Conservation (phyloP, 1,284 basidiomycete genomes). For the Melampsora allii-populina region DNA sequence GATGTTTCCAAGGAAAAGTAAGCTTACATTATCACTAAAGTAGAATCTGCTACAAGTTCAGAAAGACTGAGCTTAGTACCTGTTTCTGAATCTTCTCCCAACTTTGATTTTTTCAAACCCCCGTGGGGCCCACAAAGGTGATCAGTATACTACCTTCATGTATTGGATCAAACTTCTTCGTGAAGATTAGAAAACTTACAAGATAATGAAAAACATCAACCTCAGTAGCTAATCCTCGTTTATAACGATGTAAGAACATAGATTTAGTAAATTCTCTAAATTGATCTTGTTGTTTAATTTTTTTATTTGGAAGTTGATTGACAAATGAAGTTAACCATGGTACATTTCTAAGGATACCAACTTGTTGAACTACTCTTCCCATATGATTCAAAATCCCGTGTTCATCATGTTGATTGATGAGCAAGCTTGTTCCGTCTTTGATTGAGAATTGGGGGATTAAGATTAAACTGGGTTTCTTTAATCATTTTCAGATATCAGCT, state of each 20-base stretch:
- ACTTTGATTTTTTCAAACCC: neutral
- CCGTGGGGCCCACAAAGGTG: neutral
- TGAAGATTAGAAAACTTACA: no score
- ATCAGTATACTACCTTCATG: no score
- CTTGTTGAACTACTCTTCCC: constrained; percentile 39
- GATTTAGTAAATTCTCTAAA: constrained; percentile 34
- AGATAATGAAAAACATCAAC: constrained; percentile 40
- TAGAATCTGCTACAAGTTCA: constrained; percentile 31
- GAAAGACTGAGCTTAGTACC: constrained; percentile 17
- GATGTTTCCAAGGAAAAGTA: neutral
- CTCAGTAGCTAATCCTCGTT: constrained; percentile 18
- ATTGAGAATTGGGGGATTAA: neutral
- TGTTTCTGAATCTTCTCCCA: constrained; percentile 38
- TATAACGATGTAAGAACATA: constrained; percentile 29
- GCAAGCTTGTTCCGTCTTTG: constrained; percentile 12
- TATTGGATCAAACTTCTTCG: no score
- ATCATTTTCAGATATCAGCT: neutral
- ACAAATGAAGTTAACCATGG: constrained; percentile 36
- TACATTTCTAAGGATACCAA: constrained; percentile 39
- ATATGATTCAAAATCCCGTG: constrained; percentile 24
- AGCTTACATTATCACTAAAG: constrained; percentile 32
- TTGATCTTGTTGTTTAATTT: constrained; percentile 10
- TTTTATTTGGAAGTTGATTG: constrained; percentile 13
- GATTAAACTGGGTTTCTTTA: neutral
- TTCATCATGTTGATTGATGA: constrained; percentile 19